Percentiles rank a stretch among this genome's conserved stretches.
These are phyloP conservation scores for Fusarium drepaniforme DNA, from an alignment of 2,329 filamentous ascomycete genomes.

Conservation along the genomic window DNA sequence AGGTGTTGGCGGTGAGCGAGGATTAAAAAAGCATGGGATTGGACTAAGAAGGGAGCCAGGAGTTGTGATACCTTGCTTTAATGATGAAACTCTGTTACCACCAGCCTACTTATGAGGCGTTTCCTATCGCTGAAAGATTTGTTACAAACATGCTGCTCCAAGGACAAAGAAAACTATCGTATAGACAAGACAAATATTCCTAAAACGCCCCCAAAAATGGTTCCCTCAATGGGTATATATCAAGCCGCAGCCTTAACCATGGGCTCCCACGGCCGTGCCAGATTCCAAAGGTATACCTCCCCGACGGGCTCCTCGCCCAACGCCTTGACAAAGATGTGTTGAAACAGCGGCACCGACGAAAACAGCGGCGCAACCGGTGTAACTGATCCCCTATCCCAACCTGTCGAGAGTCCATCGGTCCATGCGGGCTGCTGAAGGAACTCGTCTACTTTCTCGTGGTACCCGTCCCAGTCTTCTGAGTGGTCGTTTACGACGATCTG, in stretches of 20 bases:
- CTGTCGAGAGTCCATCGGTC: constrained; percentile 42
- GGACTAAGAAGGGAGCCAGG: constrained; percentile 39
- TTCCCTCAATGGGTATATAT: neutral
- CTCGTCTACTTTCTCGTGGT: constrained; percentile 49
- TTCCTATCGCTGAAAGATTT: constrained; percentile 29
- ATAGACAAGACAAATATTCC: neutral
- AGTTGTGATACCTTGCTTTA: constrained; percentile 49
- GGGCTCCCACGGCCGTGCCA: constrained; percentile 56
- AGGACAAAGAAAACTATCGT: constrained; percentile 9
- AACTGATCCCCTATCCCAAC: constrained; percentile 45
- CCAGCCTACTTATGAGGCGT: constrained; percentile 22
- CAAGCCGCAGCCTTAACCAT: constrained; percentile 56
- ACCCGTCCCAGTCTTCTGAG: constrained; percentile 47
- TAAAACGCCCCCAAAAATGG: neutral
- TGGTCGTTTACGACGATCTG: constrained; percentile 55
- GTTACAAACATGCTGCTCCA: constrained; percentile 13
- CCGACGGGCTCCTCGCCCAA: constrained; percentile 47
- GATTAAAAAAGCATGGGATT: constrained; percentile 38
- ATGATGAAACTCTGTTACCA: constrained; percentile 39
- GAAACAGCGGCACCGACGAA: constrained; percentile 45
- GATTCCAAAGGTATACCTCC: constrained; percentile 57
- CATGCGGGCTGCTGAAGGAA: constrained; percentile 48
- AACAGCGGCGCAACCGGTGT: constrained; percentile 45
- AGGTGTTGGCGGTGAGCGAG: constrained; percentile 42
- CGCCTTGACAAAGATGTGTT: constrained; percentile 53